phyloP scores from a whole-genome alignment of 2,329 filamentous ascomycete genomes.

The Xylogone sp. region DNA sequence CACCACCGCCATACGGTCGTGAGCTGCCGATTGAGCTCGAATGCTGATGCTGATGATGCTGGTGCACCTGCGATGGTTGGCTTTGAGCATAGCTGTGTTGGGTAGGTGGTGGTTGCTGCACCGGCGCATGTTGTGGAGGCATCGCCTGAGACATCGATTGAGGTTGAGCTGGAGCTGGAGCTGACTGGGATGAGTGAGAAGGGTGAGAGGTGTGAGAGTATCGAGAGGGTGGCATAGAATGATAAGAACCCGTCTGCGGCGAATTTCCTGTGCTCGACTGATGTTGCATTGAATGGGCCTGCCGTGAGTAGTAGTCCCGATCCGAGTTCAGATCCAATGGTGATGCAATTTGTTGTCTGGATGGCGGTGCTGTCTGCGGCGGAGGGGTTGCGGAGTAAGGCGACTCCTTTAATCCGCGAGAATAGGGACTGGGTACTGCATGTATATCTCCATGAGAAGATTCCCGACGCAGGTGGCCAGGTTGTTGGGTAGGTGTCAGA shows the following conservation, averaged over 20 bases:
- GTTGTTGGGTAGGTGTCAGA: constrained; percentile 8
- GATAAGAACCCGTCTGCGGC: constrained; percentile 21
- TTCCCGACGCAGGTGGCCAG: constrained; percentile 23
- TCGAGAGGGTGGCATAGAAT: constrained; percentile 18
- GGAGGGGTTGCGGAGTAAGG: constrained; percentile 28
- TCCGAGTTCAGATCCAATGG: constrained; percentile 24
- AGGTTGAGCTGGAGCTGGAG: constrained; percentile 27
- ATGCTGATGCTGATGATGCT: constrained; percentile 58
- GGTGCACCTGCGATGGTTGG: constrained; percentile 40
- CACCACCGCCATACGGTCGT: constrained; percentile 25
- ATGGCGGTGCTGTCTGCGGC: constrained; percentile 8
- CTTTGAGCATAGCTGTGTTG: constrained; percentile 44
- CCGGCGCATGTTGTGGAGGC: constrained; percentile 42
- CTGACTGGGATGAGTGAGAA: constrained; percentile 21
- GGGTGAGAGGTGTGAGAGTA: constrained; percentile 33
- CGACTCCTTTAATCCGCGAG: constrained; percentile 25
- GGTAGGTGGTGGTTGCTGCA: constrained; percentile 32
- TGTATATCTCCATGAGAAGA: constrained; percentile 23
- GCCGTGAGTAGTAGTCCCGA: constrained; percentile 27
- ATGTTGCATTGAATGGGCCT: constrained; percentile 17
- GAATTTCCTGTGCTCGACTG: constrained; percentile 20
- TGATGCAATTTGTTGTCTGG: constrained; percentile 20
- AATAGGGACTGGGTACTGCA: constrained; percentile 19
- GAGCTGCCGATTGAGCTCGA: constrained; percentile 26
- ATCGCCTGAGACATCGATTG: constrained; percentile 39